A percentile compares a stretch with the other conserved stretches of the same genome.
phyloP scores from a whole-genome alignment of 1,139 yeast genomes.

The Candida albicans region DNA sequence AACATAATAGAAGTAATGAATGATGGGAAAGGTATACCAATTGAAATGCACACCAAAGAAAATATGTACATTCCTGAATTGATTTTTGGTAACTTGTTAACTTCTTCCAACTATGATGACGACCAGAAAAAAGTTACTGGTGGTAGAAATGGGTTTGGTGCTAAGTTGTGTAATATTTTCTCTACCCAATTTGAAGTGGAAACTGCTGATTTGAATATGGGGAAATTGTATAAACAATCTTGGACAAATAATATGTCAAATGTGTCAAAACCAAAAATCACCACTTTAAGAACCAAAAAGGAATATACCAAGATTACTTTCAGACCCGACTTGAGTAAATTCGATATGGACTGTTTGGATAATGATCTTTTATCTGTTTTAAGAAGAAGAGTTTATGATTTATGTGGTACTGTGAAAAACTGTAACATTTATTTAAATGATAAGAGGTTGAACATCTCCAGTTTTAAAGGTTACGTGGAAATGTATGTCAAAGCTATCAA shows the following conservation, averaged over 20 bases:
- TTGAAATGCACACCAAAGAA: constrained; percentile 91
- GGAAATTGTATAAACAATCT: constrained; percentile 68
- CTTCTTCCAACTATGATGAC: constrained; percentile 96
- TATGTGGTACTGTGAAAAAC: constrained; percentile 93
- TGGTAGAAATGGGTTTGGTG: constrained; percentile 99
- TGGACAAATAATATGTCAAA: constrained; percentile 88
- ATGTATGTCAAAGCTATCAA: constrained; percentile 76
- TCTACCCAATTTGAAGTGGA: constrained; percentile 86
- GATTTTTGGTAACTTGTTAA: constrained; percentile 91
- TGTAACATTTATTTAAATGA: constrained; percentile 80
- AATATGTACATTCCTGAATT: constrained; percentile 92
- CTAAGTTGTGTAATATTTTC: constrained; percentile 85
- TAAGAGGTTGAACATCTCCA: constrained; percentile 62
- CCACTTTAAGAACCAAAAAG: constrained; percentile 54
- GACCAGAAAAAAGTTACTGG: constrained; percentile 95
- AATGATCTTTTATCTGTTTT: constrained; percentile 80
- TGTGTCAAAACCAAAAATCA: constrained; percentile 75
- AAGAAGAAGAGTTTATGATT: constrained; percentile 91
- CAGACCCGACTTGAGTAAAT: constrained; percentile 82
- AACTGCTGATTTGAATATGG: constrained; percentile 76
- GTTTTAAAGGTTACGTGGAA: constrained; percentile 86
- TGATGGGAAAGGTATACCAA: constrained; percentile 95
- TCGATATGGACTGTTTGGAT: constrained; percentile 81
- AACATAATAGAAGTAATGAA: constrained; percentile 80
- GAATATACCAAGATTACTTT: constrained; percentile 90